Conservation (phyloP, 768 basidiomycete genomes). For the Phallus indusiatus region DNA sequence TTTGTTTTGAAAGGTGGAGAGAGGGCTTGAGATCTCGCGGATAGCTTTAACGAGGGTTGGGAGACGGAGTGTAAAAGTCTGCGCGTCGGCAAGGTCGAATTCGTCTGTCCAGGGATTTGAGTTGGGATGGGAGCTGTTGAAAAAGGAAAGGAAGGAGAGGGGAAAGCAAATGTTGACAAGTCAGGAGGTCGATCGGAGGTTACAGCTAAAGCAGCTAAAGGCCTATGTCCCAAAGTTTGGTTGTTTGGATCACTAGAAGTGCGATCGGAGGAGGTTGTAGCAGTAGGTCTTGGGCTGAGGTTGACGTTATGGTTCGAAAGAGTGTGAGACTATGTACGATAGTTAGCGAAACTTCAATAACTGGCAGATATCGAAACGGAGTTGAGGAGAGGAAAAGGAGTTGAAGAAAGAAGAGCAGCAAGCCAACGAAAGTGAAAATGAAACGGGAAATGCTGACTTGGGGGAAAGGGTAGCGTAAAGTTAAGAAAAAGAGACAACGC, state of each 20-base stretch:
- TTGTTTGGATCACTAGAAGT: no score
- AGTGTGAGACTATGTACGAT: no score
- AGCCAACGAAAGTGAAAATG: no score
- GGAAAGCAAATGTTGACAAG: neutral
- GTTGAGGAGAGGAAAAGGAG: neutral
- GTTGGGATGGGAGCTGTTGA: neutral
- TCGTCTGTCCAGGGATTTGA: neutral
- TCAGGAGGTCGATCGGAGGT: neutral
- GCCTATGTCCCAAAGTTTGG: no score
- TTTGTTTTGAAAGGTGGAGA: neutral
- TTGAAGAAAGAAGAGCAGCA: neutral
- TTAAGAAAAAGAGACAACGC: neutral
- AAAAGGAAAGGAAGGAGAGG: neutral
- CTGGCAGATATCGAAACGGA: neutral
- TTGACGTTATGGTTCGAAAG: no score
- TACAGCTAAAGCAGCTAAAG: no score
- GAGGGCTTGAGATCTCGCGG: neutral
- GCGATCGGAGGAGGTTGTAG: no score
- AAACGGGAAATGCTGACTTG: no score
- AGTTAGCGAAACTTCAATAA: neutral
- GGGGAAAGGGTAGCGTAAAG: no score
- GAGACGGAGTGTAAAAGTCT: neutral
- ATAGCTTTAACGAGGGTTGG: neutral
- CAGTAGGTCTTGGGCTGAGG: no score
- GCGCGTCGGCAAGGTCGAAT: neutral